phyloP scores from a whole-genome alignment of 257 asterid species.

The Mitragyna speciosa region DNA sequence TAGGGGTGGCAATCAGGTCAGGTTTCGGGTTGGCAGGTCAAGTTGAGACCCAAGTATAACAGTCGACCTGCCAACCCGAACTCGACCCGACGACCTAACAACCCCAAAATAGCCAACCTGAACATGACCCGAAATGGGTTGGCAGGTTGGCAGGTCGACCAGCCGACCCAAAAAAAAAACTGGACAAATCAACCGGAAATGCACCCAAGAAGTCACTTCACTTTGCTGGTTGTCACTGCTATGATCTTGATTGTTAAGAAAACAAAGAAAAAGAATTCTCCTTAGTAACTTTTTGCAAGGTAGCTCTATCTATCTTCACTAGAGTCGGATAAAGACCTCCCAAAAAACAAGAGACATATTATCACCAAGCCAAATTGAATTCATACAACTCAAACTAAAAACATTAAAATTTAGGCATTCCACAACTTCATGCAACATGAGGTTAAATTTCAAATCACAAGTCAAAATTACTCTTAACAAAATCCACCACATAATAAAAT shows the following conservation, averaged over 20 bases:
- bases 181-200: conserved; percentile 18
- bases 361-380: no score
- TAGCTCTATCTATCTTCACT: neutral
- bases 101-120: no score
- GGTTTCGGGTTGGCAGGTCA: no score
- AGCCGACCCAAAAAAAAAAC: no score
- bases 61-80: no score
- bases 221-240: neutral
- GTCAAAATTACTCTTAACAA: neutral
- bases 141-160: no score
- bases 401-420: no score
- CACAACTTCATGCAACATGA: neutral
- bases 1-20: no score
- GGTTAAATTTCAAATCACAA: neutral
- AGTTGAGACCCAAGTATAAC: no score
- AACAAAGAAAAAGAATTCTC: neutral
- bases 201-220: conserved; percentile 1
- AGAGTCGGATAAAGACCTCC: neutral
- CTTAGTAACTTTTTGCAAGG: neutral
- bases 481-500: neutral
- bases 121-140: no score
- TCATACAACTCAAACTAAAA: no score
- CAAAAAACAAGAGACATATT: neutral
- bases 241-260: neutral
- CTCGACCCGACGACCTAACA: no score